phyloP scores from a whole-genome alignment of 2,329 filamentous ascomycete species.

The Xylaria sp. region DNA sequence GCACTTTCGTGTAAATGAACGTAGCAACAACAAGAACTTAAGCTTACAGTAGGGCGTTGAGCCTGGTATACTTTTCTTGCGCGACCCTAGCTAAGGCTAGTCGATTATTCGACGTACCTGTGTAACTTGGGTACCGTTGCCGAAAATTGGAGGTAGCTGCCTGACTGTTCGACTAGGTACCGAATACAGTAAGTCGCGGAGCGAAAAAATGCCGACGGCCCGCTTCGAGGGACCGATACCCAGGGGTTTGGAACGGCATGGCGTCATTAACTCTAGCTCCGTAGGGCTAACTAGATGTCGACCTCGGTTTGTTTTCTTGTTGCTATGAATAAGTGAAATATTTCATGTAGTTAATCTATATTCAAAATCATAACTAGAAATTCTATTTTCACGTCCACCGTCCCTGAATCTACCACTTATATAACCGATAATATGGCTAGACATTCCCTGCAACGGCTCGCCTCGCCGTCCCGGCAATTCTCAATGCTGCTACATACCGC shows the following conservation, averaged over 20 bases:
- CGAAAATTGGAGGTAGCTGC: slow-evolving; percentile 25
- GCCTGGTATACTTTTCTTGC: background rate
- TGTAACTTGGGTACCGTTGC: background rate
- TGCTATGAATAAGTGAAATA: background rate
- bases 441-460: slow-evolving; percentile 73
- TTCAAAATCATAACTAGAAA: background rate
- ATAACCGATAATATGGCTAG: slow-evolving; percentile 48
- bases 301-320: background rate
- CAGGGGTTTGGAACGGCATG: slow-evolving; percentile 4
- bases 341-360: background rate
- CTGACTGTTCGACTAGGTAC: background rate
- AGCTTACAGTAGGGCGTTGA: background rate
- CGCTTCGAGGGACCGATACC: slow-evolving; percentile 1
- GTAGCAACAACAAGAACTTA: background rate
- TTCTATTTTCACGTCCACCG: slow-evolving; percentile 38
- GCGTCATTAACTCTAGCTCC: slow-evolving; percentile 21
- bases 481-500: slow-evolving; percentile 71
- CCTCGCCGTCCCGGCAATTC: slow-evolving; percentile 71
- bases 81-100: background rate
- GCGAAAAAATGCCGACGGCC: slow-evolving; percentile 26
- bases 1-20: background rate
- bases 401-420: slow-evolving; percentile 53
- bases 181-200: slow-evolving; percentile 25
- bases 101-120: background rate
- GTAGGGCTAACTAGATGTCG: background rate